Percentiles rank a stretch among this genome's conserved stretches.
Conservation (phyloP, 129 eudicot genomes). For the Lactuca sativa region DNA sequence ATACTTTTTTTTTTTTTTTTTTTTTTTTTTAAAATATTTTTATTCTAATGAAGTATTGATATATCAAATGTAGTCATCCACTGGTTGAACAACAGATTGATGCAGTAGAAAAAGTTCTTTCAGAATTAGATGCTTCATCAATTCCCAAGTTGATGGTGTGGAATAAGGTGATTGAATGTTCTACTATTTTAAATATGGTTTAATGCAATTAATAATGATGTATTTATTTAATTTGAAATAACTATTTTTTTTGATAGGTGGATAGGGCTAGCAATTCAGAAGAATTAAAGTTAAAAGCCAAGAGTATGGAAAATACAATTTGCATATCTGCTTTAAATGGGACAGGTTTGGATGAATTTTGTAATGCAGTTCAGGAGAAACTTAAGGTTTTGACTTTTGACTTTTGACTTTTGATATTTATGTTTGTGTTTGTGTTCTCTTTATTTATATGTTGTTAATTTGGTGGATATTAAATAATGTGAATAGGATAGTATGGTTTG, state of each 20-base stretch:
- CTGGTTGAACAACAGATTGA: constrained; percentile 85
- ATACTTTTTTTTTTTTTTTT: neutral
- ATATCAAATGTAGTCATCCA: constrained; percentile 70
- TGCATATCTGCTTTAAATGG: constrained; percentile 94
- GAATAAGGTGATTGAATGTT: constrained; percentile 71
- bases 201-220: too few species aligned
- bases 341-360: constrained; percentile 82
- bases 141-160: constrained; percentile 85
- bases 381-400: constrained; percentile 51
- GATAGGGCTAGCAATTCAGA: constrained; percentile 82
- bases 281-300: constrained; percentile 63
- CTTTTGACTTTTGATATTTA: neutral
- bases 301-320: constrained; percentile 55
- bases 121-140: constrained; percentile 74
- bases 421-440: neutral
- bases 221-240: neutral
- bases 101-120: constrained; percentile 85
- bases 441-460: neutral
- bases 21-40: neutral
- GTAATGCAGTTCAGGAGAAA: constrained; percentile 76
- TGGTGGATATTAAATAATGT: constrained; percentile 1
- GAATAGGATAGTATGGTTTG: constrained; percentile 92
- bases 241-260: constrained; percentile 50
- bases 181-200: too few species aligned
- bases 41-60: constrained; percentile 25